Evolutionary conservation across 1,139 yeast species (phyloP), one percentile per base, ranked within the genome.

Genomic region (Kodamaea arcana): DNA sequence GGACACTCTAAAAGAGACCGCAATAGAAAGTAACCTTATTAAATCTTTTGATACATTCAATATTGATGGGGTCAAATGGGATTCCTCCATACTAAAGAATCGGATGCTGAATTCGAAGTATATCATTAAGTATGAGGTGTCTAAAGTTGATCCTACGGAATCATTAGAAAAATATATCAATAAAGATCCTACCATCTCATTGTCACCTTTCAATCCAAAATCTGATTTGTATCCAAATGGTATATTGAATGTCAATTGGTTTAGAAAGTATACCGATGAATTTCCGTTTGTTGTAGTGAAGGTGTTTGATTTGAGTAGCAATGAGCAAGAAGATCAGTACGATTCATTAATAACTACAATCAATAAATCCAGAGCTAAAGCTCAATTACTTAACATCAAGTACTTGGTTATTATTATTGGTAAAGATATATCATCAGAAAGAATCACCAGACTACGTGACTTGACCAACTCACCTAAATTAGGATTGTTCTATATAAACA

Each of bases 151-250:
- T 11, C 24, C 39, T 11, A 36, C 32, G 6, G 42, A 25, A n/a
- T 27, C 24, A 15, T 21, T 37, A 14, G 36, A 32, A 10, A 31
- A 31, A 28, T 32, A 40, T 30, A 25, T 30, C 20, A 12, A 16
- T 11, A 34, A 38, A 13, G 46, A 47, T 9, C 46, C 37, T 3
- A 69, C 66, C 42, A 59, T 69, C 8, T 32, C 35, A 3, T 33
- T 58, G 3, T 66, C 73, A 0, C 75, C 75, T 0, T 65, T 69
- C 47, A 57, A 65, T 37, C 42, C 51, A 3, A 34, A 49, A 5
- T 66, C 73, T 0, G 65, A 58, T 27, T 45, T 69, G 30, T 69
- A 58, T 33, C 75, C 75, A 24, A 68, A 69, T 40, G 75, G 75
- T 1, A 58, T 69, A 6, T 43, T 69, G 8, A 56, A 65, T 8